Conservation (phyloP, 2,329 filamentous ascomycete genomes). For the Leptographium flavum region DNA sequence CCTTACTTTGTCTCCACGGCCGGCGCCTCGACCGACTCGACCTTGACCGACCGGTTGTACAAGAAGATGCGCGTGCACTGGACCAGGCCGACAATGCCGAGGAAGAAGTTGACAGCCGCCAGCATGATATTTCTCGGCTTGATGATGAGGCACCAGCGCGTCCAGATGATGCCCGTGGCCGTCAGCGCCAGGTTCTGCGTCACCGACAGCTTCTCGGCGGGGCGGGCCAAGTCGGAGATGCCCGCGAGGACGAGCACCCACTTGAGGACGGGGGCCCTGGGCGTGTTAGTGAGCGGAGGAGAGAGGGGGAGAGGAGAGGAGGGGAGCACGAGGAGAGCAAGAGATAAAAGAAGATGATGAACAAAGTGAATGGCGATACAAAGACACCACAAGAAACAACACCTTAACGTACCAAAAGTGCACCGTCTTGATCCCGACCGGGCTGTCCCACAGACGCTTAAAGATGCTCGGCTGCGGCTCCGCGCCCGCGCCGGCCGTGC, state of each 20-base stretch:
- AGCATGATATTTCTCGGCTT: slow-evolving; percentile 88
- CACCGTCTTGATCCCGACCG: slow-evolving; percentile 77
- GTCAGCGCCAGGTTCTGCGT: slow-evolving; percentile 86
- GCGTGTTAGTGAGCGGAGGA: neutral
- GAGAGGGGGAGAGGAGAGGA: neutral
- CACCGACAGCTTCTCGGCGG: slow-evolving; percentile 81
- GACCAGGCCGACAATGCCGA: slow-evolving; percentile 71
- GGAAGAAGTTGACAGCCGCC: slow-evolving; percentile 95
- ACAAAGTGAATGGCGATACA: neutral
- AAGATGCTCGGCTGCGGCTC: slow-evolving; percentile 41
- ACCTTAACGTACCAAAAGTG: slow-evolving; percentile 84
- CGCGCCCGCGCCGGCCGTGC: slow-evolving; percentile 13
- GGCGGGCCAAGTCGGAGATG: slow-evolving; percentile 79
- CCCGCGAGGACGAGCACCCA: slow-evolving; percentile 91
- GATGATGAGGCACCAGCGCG: slow-evolving; percentile 96
- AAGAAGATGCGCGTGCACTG: slow-evolving; percentile 67
- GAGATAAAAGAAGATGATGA: neutral
- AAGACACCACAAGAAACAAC: neutral
- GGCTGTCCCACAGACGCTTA: slow-evolving; percentile 72
- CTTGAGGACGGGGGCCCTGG: slow-evolving; percentile 89
- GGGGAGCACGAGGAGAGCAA: neutral
- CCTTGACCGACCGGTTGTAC: slow-evolving; percentile 4
- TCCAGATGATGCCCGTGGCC: slow-evolving; percentile 92
- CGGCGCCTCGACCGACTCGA: slow-evolving; percentile 31
- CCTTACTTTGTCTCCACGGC: neutral